Conservation (phyloP, 148 eudicot species). For the Gaultheria prostrata region DNA sequence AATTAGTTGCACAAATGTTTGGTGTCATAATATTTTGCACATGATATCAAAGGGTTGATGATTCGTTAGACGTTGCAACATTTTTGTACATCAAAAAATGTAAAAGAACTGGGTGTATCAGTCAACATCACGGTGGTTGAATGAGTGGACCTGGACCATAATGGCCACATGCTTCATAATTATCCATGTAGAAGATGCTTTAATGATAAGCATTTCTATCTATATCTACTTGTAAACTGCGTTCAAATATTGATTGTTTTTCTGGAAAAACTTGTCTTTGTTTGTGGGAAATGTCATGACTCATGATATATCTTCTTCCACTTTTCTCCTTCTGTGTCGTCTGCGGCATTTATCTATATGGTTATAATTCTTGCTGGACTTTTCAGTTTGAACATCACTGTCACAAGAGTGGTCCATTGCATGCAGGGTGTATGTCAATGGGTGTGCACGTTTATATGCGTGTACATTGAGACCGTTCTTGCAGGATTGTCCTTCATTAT, state of each 20-base stretch:
- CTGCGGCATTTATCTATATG: not conserved
- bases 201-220: not conserved
- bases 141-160: not conserved
- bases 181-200: not conserved
- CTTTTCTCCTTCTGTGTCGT: not conserved
- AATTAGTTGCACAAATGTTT: not conserved
- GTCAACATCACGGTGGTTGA: not conserved
- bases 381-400: not conserved
- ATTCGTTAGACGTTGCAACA: not conserved
- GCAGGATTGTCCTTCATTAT: not conserved
- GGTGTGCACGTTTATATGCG: not conserved
- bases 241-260: not conserved
- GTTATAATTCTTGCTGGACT: conserved; percentile 2
- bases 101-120: not conserved
- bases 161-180: conserved; percentile 8
- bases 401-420: not conserved
- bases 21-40: not conserved
- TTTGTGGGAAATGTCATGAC: not conserved
- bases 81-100: not conserved
- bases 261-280: not conserved
- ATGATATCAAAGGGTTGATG: not conserved
- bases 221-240: not conserved
- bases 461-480: not conserved
- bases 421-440: not conserved
- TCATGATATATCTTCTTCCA: not conserved